phyloP scores from a whole-genome alignment of 805 yeast species.

The Henningerozyma blattae region DNA sequence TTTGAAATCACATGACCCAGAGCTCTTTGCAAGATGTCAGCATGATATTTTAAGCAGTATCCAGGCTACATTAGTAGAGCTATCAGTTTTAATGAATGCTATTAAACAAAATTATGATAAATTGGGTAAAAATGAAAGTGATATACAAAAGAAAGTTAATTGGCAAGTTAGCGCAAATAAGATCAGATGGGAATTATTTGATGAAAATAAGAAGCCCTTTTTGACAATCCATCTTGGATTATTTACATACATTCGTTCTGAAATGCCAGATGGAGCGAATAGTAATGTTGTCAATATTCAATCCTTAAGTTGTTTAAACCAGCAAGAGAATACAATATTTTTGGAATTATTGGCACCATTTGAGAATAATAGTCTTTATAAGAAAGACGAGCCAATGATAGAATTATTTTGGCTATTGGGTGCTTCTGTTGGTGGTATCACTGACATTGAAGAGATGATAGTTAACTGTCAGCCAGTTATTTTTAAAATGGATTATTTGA shows the following conservation, averaged over 20 bases:
- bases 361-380: conserved; percentile 12
- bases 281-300: conserved; percentile 33
- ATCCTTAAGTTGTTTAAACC: conserved; percentile 40
- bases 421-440: conserved; percentile 55
- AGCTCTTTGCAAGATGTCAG: conserved; percentile 25
- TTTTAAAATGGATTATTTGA: conserved; percentile 43
- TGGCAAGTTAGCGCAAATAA: conserved; percentile 42
- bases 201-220: conserved; percentile 35
- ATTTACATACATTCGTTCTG: conserved; percentile 36
- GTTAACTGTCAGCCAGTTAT: conserved; percentile 41
- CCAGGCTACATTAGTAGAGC: conserved; percentile 26
- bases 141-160: conserved; percentile 25
- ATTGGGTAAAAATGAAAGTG: conserved; percentile 12
- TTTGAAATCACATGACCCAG: conserved; percentile 27
- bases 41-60: conserved; percentile 27
- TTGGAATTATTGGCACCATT: conserved; percentile 42
- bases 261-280: conserved; percentile 41
- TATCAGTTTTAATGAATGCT: conserved; percentile 33
- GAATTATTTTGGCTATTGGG: conserved; percentile 41
- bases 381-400: conserved; percentile 25
- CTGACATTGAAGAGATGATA: conserved; percentile 38
- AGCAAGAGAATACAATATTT: conserved; percentile 34
- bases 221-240: conserved; percentile 41
- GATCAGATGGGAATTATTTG: conserved; percentile 46
- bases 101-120: conserved; percentile 25